A percentile compares a stretch with the other conserved stretches of the same genome.
Conservation (phyloP, 108 stramenopile genomes). For the Discostella pseudostelligera region DNA sequence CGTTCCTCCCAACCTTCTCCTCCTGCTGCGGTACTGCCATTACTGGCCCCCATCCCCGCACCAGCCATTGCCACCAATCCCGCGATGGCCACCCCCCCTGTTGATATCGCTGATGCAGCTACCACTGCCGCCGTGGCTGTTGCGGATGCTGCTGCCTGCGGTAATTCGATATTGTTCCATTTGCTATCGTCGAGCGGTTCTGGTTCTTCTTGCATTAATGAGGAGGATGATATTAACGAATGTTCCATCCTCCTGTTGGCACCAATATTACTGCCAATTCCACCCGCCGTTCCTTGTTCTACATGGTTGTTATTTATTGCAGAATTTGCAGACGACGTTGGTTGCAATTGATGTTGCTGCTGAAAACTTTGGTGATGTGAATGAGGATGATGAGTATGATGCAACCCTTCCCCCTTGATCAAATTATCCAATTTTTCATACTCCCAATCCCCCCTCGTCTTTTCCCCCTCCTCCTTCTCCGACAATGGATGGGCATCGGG, state of each 20-base stretch:
- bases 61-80: neutral
- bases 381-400: neutral
- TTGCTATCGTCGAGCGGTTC: neutral
- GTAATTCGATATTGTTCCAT: conserved; percentile 2
- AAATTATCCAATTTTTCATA: conserved; percentile 31
- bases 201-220: conserved; percentile 23
- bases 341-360: neutral
- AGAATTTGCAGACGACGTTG: no score
- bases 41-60: neutral
- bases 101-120: conserved; percentile 5
- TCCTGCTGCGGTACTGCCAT: neutral
- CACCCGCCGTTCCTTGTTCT: neutral
- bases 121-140: conserved; percentile 4
- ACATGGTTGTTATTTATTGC: neutral
- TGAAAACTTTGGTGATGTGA: neutral
- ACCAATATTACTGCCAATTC: neutral
- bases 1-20: neutral
- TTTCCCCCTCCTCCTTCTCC: conserved; percentile 35
- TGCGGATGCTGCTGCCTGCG: neutral
- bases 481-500: conserved; percentile 76
- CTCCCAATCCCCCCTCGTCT: conserved; percentile 10
- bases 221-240: neutral
- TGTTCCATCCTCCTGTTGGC: neutral
- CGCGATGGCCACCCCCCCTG: conserved; percentile 4
- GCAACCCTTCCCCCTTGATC: conserved; percentile 27